These are phyloP conservation scores for Neopestalotiopsis sp. DNA, from an alignment of 2,329 filamentous ascomycete genomes.

Conservation along the genomic window DNA sequence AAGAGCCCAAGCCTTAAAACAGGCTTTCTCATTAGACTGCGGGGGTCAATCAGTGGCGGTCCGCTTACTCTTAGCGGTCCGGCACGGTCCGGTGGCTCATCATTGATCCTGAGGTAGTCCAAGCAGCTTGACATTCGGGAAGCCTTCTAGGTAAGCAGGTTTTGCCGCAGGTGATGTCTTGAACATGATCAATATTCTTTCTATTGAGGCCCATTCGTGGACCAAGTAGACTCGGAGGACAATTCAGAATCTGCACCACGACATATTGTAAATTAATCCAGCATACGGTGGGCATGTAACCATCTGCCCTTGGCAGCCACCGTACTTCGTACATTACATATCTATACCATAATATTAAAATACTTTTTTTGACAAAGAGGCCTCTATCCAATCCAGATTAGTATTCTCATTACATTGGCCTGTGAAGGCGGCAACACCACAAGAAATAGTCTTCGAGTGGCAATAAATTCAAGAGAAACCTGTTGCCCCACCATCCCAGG, in stretches of 20 bases:
- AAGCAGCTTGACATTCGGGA: not conserved
- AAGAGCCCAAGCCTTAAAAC: not conserved
- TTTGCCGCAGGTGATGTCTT: too few relatives aligned
- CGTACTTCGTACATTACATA: too few relatives aligned
- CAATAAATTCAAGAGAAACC: constrained; percentile 65
- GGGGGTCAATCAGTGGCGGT: not conserved
- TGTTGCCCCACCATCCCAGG: constrained; percentile 65
- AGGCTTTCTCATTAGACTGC: not conserved
- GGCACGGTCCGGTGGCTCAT: not conserved
- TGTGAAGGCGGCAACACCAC: constrained; percentile 67
- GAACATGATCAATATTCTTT: too few relatives aligned
- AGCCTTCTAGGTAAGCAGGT: too few relatives aligned
- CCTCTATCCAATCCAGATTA: not conserved
- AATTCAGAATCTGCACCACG: too few relatives aligned
- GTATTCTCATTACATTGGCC: constrained; percentile 48
- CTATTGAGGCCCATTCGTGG: too few relatives aligned
- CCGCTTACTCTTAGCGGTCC: not conserved
- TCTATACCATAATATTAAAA: too few relatives aligned
- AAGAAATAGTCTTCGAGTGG: constrained; percentile 73
- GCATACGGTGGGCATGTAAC: too few relatives aligned
- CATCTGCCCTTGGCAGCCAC: too few relatives aligned
- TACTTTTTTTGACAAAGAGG: too few relatives aligned
- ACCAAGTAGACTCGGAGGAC: too few relatives aligned
- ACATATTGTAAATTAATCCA: too few relatives aligned
- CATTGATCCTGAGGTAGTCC: not conserved